These are phyloP conservation scores for Boletus bicolor DNA, from an alignment of 768 basidiomycete species.

Conservation along the genomic window DNA sequence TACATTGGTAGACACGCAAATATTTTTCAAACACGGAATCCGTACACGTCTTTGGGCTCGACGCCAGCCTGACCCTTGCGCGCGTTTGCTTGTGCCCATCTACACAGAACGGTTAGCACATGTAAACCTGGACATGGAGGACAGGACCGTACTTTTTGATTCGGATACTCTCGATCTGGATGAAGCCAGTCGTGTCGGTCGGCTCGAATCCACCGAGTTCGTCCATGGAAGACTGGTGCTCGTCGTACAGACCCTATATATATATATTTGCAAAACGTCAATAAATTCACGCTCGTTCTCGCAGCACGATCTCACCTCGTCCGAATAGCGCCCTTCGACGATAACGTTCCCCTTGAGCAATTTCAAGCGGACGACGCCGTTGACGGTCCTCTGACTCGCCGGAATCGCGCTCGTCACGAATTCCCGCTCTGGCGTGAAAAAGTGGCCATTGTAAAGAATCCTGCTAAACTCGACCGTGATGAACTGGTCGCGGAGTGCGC, in stretches of 20 bases:
- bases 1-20: neutral
- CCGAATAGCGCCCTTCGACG: conserved; percentile 86
- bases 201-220: conserved; percentile 98
- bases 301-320: conserved; percentile 53
- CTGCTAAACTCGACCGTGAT: conserved; percentile 85
- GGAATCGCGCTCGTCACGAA: conserved; percentile 90
- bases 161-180: conserved; percentile 94
- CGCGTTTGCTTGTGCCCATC: conserved; percentile 86
- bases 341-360: conserved; percentile 96
- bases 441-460: conserved; percentile 98
- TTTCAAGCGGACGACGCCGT: conserved; percentile 86
- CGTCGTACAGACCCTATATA: conserved; percentile 88
- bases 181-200: conserved; percentile 93
- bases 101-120: conserved; percentile 25
- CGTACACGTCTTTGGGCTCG: conserved; percentile 75
- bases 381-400: conserved; percentile 93
- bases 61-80: conserved; percentile 83
- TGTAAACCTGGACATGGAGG: neutral
- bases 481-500: conserved; percentile 92
- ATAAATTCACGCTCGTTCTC: neutral
- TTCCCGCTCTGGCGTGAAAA: conserved; percentile 99
- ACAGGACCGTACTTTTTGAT: conserved; percentile 80
- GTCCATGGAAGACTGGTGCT: conserved; percentile 95
- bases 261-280: neutral
- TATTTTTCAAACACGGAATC: conserved; percentile 45